Conservation (phyloP, 371 early-diverging fungal species). For the Mucor irregularis region DNA sequence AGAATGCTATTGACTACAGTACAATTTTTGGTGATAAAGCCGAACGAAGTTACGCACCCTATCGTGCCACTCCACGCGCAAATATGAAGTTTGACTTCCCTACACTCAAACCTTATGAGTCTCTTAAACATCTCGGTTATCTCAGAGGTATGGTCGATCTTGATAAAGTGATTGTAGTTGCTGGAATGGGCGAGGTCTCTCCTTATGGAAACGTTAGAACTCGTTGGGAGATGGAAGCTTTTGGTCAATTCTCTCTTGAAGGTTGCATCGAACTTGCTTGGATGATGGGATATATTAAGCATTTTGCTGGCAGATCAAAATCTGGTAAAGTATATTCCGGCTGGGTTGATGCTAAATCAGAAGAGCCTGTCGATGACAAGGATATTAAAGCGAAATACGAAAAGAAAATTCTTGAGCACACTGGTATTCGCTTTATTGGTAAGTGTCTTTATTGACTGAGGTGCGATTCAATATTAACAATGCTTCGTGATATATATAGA, state of each 20-base stretch:
- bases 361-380: constrained; percentile 88
- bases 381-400: constrained; percentile 95
- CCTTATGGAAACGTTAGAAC: constrained; percentile 94
- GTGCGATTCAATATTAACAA: too few species aligned
- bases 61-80: constrained; percentile 83
- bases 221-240: constrained; percentile 97
- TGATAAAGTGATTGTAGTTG: constrained; percentile 91
- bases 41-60: constrained; percentile 75
- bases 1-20: constrained; percentile 77
- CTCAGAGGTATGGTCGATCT: constrained; percentile 90
- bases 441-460: constrained; percentile 29
- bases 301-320: constrained; percentile 87
- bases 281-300: constrained; percentile 95
- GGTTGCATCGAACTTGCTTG: constrained; percentile 97
- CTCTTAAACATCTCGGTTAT: constrained; percentile 70
- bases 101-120: constrained; percentile 62
- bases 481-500: too few species aligned
- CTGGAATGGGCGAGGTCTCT: constrained; percentile 94
- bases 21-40: constrained; percentile 75
- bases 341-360: constrained; percentile 91
- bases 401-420: constrained; percentile 87
- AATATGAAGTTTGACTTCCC: constrained; percentile 96
- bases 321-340: constrained; percentile 83
- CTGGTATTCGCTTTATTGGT: constrained; percentile 93
- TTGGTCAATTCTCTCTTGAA: constrained; percentile 92